Evolutionary conservation across 495 filamentous ascomycete species (phyloP).

Genomic region (Podospora fimiseda): DNA sequence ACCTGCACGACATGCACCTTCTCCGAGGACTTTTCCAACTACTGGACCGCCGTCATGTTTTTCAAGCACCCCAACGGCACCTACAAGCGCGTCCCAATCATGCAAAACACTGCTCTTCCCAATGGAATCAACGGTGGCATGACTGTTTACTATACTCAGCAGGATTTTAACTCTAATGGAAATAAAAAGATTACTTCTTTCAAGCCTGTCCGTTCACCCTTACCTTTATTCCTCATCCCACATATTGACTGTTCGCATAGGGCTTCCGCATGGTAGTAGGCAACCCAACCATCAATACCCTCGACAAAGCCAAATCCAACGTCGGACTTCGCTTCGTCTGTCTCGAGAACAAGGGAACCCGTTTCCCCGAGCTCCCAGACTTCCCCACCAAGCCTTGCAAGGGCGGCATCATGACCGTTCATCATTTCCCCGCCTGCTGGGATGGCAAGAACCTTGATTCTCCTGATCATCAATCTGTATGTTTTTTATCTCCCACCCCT

Average conservation of each 20-base stretch:
- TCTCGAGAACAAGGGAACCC: constrained; percentile 33
- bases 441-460: constrained; percentile 55
- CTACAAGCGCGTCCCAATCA: constrained; percentile 39
- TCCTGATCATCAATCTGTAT: constrained; percentile 48
- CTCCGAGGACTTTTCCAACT: constrained; percentile 43
- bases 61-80: constrained; percentile 46
- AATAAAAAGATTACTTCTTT: constrained; percentile 42
- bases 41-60: constrained; percentile 47
- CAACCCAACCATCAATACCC: constrained; percentile 31
- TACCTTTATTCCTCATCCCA: not conserved
- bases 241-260: constrained; percentile 20
- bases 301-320: constrained; percentile 23
- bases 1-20: constrained; percentile 42
- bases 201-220: constrained; percentile 32
- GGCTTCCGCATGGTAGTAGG: constrained; percentile 53
- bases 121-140: constrained; percentile 43
- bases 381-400: constrained; percentile 41
- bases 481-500: too few relatives aligned
- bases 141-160: constrained; percentile 45
- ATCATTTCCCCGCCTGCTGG: constrained; percentile 53
- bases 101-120: constrained; percentile 37
- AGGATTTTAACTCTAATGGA: constrained; percentile 38
- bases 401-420: constrained; percentile 45
- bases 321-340: constrained; percentile 45
- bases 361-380: constrained; percentile 39